Evolutionary conservation across 1,139 yeast genomes (phyloP), one percentile per base, ranked within the genome.

Genomic region (Debaryomyces nepalensis): DNA sequence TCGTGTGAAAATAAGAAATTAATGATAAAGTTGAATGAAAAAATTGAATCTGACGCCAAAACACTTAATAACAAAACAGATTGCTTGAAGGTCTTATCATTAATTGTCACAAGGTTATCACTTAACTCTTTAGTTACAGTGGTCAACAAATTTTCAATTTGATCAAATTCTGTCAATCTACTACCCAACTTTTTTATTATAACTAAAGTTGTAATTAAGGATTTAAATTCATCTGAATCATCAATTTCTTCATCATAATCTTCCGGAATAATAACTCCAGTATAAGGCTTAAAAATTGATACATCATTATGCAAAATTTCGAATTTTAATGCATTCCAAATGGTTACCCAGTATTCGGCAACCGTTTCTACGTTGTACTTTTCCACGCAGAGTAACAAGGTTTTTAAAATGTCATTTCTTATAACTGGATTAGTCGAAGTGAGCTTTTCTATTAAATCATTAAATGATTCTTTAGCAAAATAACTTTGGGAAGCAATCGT

Each of bases 251-350:
- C 43, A 4, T 57, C 57, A 37, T 65, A 61, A 40, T 68, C 60
- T 9, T 57, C 55, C 0, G 75, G 73, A 11, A 69, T 55, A 5
- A 72, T 57, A 4, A 34, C 37, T 31, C 52, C 52, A 2, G 50
- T 52, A 11, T 55, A 52, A 2, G 74, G 61, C 26, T 55, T 56
- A 47, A 73, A 69, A 4, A 63, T 51, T 10, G 55, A 56, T 11
- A 70, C 61, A 42, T 84, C 87, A 35, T 83, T 82, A 60, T 91
- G 96, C 46, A 91, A 69, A 19, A 93, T 75, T 58, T 93, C 97
- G 59, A 81, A 90, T 58, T 91, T 93, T 40, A 93, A 68, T 0
- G 96, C 89, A 51, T 87, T 86, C 97, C 97, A 93, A 5, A 93
- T 58, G 2, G 84, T 77, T 20, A 78, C 61, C 91, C 96, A 90